Evolutionary conservation across 1,284 basidiomycete species (phyloP).

Genomic region (Melanopsichium pennsylvanicum): DNA sequence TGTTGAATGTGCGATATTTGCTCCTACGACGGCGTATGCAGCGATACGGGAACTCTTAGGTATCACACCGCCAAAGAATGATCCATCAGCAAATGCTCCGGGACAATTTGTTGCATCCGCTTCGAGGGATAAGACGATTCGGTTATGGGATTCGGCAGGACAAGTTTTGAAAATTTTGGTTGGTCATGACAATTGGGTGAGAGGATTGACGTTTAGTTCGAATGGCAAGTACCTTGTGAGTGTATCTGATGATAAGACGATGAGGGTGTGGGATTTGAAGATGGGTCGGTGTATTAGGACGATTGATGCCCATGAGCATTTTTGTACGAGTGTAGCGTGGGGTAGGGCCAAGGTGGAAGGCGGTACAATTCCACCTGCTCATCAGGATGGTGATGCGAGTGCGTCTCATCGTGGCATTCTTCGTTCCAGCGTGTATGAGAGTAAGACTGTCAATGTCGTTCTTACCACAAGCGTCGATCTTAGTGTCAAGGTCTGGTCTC

Average conservation of each 20-base stretch:
- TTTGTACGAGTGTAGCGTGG: constrained; percentile 70
- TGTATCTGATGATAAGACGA: constrained; percentile 87
- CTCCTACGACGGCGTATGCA: constrained; percentile 77
- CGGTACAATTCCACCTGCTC: constrained; percentile 39
- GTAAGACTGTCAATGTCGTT: constrained; percentile 61
- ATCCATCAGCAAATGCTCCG: constrained; percentile 65
- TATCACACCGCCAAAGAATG: constrained; percentile 69
- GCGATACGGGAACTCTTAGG: constrained; percentile 81
- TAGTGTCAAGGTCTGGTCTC: constrained; percentile 59
- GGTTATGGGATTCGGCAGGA: constrained; percentile 83
- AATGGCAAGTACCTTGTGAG: constrained; percentile 83
- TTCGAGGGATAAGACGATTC: constrained; percentile 85
- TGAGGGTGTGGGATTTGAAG: constrained; percentile 85
- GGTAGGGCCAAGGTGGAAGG: constrained; percentile 55
- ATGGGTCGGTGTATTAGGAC: constrained; percentile 82
- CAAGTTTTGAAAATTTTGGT: constrained; percentile 74
- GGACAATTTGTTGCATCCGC: constrained; percentile 79
- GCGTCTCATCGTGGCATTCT: too few relatives aligned
- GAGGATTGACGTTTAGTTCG: constrained; percentile 56
- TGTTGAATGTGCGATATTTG: constrained; percentile 83
- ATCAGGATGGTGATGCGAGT: constrained; percentile 41
- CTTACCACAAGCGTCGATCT: constrained; percentile 61
- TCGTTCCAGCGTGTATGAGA: too few relatives aligned
- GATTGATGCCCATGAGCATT: constrained; percentile 84
- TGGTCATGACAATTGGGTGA: constrained; percentile 63